Evolutionary conservation across 108 stramenopile genomes (phyloP), one percentile per base, ranked within the genome.

Genomic region (Chaetoceros tenuissimus): DNA sequence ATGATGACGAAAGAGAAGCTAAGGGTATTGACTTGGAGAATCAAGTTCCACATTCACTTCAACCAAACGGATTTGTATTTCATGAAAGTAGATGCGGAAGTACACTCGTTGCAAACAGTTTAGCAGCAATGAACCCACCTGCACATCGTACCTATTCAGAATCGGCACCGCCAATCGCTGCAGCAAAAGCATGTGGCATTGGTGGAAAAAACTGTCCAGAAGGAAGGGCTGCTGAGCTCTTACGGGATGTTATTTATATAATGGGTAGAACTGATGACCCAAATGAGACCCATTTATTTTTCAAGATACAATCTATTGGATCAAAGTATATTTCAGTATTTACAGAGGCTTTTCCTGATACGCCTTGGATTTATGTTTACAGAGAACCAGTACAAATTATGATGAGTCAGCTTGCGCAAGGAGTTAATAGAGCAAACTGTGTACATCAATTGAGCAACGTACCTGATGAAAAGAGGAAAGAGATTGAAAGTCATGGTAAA

Each of bases 301-400:
- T 94, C 84, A 98, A 98, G 71, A 89, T 98, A 51, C 97, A 97
- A 77, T 89, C 85, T 17, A 70, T 81, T 28, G 80, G 87, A 1
- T 80, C 85, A 24, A 46, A 74, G 20, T 67, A 68, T 40, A 75
- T 95, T 51, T 31, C 73, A 23, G 67, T 74, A 18, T 81, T 96
- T 64, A 66, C 72, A 62, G 45, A 67, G 44, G 96, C 96, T 3
- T 96, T 96, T 63, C 97, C 95, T 1, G 57, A 83, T 20, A 81
- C 82, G 5, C 94, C 96, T 0, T 98, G 95, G 95, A 80, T 93
- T 23, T 96, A 87, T 66, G 72, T 98, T 40, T 95, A 91, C 63
- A 70, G 97, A 24, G 87, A 96, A n/a, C 96, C 96, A 8, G 88
- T 94, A 2, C 87, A 97, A 72, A 89, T 94, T 25, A 89, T 98